phyloP scores from a whole-genome alignment of 495 filamentous ascomycete species.

The Pyrenula aspistea region DNA sequence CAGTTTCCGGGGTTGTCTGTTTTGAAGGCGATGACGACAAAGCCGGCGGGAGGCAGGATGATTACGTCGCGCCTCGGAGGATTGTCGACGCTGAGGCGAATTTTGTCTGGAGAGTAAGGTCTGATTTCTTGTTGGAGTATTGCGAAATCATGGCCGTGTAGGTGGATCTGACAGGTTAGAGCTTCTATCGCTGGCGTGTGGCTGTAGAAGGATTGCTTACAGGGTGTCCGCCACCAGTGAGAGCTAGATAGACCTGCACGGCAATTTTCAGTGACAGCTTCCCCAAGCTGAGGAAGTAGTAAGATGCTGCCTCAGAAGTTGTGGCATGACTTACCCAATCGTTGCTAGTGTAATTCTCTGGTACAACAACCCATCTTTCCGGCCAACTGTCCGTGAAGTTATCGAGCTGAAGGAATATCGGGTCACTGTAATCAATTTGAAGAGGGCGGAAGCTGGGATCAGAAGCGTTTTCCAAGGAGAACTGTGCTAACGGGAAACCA shows the following conservation, averaged over 20 bases:
- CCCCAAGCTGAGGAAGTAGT: conserved; percentile 11
- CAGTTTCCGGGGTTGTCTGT: conserved; percentile 41
- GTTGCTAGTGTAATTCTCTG: not conserved
- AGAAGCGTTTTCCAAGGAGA: not conserved
- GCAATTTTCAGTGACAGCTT: conserved; percentile 15
- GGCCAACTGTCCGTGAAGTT: not conserved
- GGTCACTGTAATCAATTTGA: not conserved
- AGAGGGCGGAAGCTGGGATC: not conserved
- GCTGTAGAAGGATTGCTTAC: too few relatives aligned
- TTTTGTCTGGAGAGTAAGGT: conserved; percentile 5
- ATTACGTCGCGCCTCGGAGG: conserved; percentile 51
- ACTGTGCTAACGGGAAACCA: not conserved
- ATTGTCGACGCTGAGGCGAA: conserved; percentile 16
- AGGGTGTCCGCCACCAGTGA: too few relatives aligned
- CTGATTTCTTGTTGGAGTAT: conserved; percentile 33
- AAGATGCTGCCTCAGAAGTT: too few relatives aligned
- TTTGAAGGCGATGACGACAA: conserved; percentile 36
- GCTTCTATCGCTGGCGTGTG: too few relatives aligned
- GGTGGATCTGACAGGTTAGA: conserved; percentile 36
- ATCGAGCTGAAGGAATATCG: not conserved
- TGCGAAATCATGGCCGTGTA: conserved; percentile 49
- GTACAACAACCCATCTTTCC: not conserved
- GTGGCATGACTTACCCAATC: not conserved
- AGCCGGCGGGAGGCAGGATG: conserved; percentile 33
- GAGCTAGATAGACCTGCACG: too few relatives aligned